These are phyloP conservation scores for Pythium apleroticum DNA, from an alignment of 352 stramenopile species.

Conservation along the genomic window DNA sequence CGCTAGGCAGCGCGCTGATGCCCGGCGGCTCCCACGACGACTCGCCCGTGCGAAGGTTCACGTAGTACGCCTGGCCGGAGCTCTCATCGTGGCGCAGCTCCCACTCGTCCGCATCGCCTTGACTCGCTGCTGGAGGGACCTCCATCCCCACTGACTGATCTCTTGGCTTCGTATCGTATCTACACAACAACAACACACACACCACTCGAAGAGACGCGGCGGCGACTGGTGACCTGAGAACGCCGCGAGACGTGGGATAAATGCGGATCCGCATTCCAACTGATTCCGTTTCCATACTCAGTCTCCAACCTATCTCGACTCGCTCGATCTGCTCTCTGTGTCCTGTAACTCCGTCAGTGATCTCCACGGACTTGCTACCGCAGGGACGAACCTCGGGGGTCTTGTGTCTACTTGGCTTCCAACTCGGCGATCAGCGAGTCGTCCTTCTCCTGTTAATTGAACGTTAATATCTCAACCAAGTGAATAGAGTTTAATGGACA, in stretches of 20 bases:
- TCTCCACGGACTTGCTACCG: neutral
- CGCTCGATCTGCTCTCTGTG: neutral
- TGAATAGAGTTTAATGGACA: neutral
- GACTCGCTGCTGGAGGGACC: neutral
- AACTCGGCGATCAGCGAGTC: conserved; percentile 60
- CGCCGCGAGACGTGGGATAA: neutral
- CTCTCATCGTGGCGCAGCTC: conserved; percentile 44
- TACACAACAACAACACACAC: neutral
- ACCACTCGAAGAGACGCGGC: neutral
- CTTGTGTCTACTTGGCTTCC: conserved; percentile 53
- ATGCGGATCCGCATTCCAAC: neutral
- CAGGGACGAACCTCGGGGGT: neutral
- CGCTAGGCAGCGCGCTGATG: neutral
- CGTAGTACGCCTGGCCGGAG: conserved; percentile 49
- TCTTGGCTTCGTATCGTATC: neutral
- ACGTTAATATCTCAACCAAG: too few species aligned
- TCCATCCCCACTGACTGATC: neutral
- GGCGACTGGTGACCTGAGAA: neutral
- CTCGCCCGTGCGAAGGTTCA: conserved; percentile 52
- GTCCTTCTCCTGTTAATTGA: conserved; percentile 54
- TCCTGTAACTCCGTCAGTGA: neutral
- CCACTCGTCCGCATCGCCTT: conserved; percentile 28
- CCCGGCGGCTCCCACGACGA: conserved; percentile 43
- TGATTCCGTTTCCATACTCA: conserved; percentile 4
- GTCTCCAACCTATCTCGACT: neutral